phyloP scores from a whole-genome alignment of 768 basidiomycete species.

The Calvatia gigantea region DNA sequence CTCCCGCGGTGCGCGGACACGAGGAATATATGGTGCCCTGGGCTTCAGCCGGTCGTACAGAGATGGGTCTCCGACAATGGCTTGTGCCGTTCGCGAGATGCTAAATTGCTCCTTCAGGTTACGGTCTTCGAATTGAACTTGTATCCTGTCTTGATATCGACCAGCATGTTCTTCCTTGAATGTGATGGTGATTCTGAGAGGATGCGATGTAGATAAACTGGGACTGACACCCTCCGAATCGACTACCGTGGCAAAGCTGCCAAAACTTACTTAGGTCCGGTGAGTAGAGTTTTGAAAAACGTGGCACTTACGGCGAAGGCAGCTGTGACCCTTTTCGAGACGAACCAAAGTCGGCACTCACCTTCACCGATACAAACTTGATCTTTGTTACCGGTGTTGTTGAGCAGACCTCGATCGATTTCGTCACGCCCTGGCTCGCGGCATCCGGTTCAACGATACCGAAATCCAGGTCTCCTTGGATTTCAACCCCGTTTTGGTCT shows the following conservation, averaged over 20 bases:
- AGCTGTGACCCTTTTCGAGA: background rate
- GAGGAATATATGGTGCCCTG: slow-evolving; percentile 42
- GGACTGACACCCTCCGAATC: slow-evolving; percentile 17
- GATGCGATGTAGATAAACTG: slow-evolving; percentile 18
- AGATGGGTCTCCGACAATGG: slow-evolving; percentile 40
- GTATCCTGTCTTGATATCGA: slow-evolving; percentile 50
- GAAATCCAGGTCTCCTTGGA: slow-evolving; percentile 46
- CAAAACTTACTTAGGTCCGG: background rate
- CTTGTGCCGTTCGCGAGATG: slow-evolving; percentile 42
- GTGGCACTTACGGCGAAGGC: slow-evolving; percentile 9
- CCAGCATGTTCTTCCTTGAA: slow-evolving; percentile 38
- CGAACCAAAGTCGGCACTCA: background rate
- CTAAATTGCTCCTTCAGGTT: slow-evolving; percentile 39
- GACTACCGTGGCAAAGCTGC: slow-evolving; percentile 20
- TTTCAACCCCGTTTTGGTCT: slow-evolving; percentile 48
- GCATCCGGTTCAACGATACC: slow-evolving; percentile 41
- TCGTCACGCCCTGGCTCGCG: slow-evolving; percentile 15
- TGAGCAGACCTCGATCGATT: slow-evolving; percentile 21
- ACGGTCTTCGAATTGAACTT: slow-evolving; percentile 48
- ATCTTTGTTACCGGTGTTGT: slow-evolving; percentile 25
- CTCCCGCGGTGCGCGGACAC: slow-evolving; percentile 27
- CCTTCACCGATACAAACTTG: slow-evolving; percentile 13
- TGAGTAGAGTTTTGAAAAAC: too few species aligned
- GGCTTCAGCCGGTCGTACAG: slow-evolving; percentile 46
- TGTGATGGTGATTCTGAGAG: slow-evolving; percentile 27